Base-by-base conservation (phyloP, 2,329 filamentous ascomycete species). In the Reticulascus tulasneorum region DNA sequence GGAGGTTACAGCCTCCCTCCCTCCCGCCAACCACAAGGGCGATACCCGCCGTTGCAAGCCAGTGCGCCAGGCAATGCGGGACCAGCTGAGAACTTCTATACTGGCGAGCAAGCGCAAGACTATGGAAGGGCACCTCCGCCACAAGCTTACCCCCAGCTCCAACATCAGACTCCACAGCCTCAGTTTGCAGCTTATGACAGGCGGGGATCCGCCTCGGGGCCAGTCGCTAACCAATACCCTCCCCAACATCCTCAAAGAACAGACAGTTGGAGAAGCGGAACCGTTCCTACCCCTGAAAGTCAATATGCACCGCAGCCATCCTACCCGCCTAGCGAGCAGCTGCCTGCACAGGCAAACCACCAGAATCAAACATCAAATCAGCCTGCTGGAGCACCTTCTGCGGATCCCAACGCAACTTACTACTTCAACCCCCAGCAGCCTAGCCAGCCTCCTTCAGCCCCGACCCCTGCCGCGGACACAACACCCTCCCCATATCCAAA, bases 21-120 rank as follows among this genome's bases (percentile, higher is more conserved):
- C 23, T 60, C 66, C 10, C 69, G 67, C 22, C 78, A 65, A 50
- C 62, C 75, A 9, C 59, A 76, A 6, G 75, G 71, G 34, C 73
- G 85, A 11, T 95, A 95, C 55, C 84, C 88, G 9, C 76, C 78
- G 5, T 73, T 94, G 37, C 70, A 79, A 17, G 61, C 76, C 7
- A 71, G 72, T 41, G 60, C 67, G 9, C 60, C 73, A 10, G 62
- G 52, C 28, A 62, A 64, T 43, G 59, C 66, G 18, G 69, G 71
- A 9, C 75, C 73, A 1, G 79, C 81, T 9, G 90, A 96, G 55
- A 91, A 72, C 59, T 96, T 85, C 58, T 96, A 96, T 58, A 86
- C 79, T 11, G 78, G 79, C 23, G 84, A 82, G 47, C 66, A 75
- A 26, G 67, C 56, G 26, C 53, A 58, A 11, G 64, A 66, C 23